Evolutionary conservation across 805 yeast genomes (phyloP).

Genomic region (Myxozyma lipomycoides): DNA sequence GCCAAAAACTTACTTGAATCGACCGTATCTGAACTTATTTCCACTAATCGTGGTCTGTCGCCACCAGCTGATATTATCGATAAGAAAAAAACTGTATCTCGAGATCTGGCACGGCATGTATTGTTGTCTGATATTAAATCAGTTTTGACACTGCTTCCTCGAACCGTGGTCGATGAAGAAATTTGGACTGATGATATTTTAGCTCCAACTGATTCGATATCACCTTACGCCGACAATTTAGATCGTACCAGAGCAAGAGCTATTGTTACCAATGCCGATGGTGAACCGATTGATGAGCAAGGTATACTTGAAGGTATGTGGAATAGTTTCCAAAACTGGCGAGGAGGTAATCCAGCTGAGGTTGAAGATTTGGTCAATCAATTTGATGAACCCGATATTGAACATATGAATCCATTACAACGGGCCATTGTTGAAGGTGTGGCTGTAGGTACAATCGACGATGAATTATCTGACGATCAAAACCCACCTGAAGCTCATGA

Average conservation of each 20-base stretch:
- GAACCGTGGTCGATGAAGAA: constrained; percentile 19
- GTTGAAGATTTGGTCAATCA: background rate
- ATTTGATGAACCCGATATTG: constrained; percentile 1
- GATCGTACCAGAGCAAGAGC: background rate
- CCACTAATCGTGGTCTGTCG: background rate
- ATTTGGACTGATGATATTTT: constrained; percentile 31
- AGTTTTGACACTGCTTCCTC: constrained; percentile 26
- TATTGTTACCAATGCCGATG: constrained; percentile 4
- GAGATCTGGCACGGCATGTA: constrained; percentile 31
- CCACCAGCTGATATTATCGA: constrained; percentile 12
- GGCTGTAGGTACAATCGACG: background rate
- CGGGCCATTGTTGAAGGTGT: background rate
- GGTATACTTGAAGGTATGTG: constrained; percentile 16
- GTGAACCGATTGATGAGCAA: constrained; percentile 10
- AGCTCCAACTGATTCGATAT: constrained; percentile 30
- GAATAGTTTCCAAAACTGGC: constrained; percentile 17
- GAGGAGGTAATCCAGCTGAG: constrained; percentile 5
- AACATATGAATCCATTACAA: constrained; percentile 4
- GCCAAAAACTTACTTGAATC: constrained; percentile 20
- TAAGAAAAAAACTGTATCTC: constrained; percentile 13
- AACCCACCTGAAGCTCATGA: background rate
- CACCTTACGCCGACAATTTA: constrained; percentile 23
- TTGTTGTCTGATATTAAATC: constrained; percentile 30
- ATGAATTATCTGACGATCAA: background rate
- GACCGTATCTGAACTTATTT: constrained; percentile 1